phyloP scores from a whole-genome alignment of 306 rosid species.

The Canavalia ensiformis region DNA sequence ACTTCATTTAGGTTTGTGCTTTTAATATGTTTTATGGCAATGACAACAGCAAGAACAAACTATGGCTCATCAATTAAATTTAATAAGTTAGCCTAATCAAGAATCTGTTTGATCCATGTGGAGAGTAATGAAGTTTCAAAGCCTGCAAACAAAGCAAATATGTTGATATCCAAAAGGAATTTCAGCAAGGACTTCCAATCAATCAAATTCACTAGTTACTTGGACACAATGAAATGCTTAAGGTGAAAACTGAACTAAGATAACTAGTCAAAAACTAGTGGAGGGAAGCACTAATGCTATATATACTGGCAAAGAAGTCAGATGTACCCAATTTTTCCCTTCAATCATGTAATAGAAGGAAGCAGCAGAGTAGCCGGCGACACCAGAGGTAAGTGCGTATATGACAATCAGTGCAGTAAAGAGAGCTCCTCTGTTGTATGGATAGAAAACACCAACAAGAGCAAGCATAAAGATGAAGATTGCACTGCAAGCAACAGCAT shows the following conservation, averaged over 20 bases:
- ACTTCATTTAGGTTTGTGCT: slow-evolving; percentile 20
- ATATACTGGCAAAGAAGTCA: slow-evolving; percentile 2
- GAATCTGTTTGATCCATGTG: slow-evolving; percentile 31
- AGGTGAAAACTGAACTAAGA: slow-evolving; percentile 16
- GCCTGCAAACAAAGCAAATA: neutral
- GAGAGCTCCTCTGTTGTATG: slow-evolving; percentile 65
- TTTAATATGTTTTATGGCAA: slow-evolving; percentile 22
- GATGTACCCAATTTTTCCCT: slow-evolving; percentile 61
- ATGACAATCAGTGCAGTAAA: slow-evolving; percentile 63
- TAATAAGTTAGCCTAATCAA: neutral
- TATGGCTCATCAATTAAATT: neutral
- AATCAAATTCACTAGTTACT: slow-evolving; percentile 22
- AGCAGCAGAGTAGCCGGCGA: slow-evolving; percentile 62
- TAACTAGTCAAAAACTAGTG: neutral
- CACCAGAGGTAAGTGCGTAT: slow-evolving; percentile 59
- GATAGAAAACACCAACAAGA: slow-evolving; percentile 64
- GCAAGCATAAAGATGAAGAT: slow-evolving; percentile 62
- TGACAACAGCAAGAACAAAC: neutral
- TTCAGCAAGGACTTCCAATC: neutral
- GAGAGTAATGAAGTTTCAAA: neutral
- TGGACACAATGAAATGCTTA: slow-evolving; percentile 7
- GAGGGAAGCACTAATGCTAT: slow-evolving; percentile 24
- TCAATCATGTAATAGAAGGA: slow-evolving; percentile 65
- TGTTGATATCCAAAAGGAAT: neutral
- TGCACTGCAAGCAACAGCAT: slow-evolving; percentile 55